A percentile compares a stretch with the other conserved stretches of the same genome.
These are phyloP conservation scores for Wickerhamiella alocasiicola DNA, from an alignment of 805 yeast species.

Conservation along the genomic window DNA sequence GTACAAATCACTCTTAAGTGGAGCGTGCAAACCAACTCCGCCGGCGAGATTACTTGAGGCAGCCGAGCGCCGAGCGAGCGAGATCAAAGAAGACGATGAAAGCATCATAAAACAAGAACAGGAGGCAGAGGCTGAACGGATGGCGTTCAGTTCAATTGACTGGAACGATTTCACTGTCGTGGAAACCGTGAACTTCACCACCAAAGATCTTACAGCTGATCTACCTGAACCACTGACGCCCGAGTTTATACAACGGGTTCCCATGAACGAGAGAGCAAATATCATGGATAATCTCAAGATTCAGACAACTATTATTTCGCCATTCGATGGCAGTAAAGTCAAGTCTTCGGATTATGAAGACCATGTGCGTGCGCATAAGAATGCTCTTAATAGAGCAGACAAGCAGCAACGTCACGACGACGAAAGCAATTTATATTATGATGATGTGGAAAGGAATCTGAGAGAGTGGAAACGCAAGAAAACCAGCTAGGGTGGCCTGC, in stretches of 20 bases:
- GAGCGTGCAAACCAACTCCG: not conserved
- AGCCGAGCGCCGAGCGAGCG: constrained; percentile 11
- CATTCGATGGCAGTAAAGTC: constrained; percentile 60
- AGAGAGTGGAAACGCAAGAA: constrained; percentile 1
- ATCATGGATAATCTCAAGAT: constrained; percentile 17
- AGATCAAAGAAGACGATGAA: constrained; percentile 3
- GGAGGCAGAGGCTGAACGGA: constrained; percentile 30
- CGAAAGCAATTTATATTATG: constrained; percentile 17
- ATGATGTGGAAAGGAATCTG: constrained; percentile 9
- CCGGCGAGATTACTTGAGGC: constrained; percentile 12
- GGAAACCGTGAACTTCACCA: constrained; percentile 57
- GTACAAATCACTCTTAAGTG: constrained; percentile 29
- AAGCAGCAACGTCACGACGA: constrained; percentile 36
- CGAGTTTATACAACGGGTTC: constrained; percentile 24
- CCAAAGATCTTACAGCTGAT: constrained; percentile 34
- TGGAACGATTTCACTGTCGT: constrained; percentile 78
- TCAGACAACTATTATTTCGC: constrained; percentile 42
- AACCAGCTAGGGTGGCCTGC: too few species aligned
- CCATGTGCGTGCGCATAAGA: constrained; percentile 42
- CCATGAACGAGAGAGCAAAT: constrained; percentile 32
- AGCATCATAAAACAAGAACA: constrained; percentile 12
- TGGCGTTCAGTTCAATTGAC: constrained; percentile 62
- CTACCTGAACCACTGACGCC: constrained; percentile 25
- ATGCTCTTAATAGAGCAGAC: not conserved
- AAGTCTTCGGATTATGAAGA: constrained; percentile 54